These are phyloP conservation scores for Silene coronaria DNA, from an alignment of 179 eudicot genomes.

Conservation along the genomic window DNA sequence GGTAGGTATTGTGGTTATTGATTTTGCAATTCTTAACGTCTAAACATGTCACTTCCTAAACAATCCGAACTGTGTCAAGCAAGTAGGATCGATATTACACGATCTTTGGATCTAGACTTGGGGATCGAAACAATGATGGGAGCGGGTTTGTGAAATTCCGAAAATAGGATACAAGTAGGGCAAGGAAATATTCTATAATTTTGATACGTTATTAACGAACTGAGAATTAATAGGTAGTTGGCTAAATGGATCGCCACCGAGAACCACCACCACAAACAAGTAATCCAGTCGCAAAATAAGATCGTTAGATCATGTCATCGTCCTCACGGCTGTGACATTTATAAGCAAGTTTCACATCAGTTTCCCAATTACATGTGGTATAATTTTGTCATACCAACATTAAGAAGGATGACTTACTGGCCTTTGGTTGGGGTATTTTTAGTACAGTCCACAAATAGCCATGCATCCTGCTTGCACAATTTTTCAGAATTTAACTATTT, in stretches of 20 bases:
- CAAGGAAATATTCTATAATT: not conserved
- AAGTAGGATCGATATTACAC: not conserved
- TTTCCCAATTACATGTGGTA: not conserved
- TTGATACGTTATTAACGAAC: not conserved
- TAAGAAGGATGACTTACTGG: not conserved
- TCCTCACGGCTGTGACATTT: not conserved
- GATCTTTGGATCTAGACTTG: not conserved
- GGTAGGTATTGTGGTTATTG: slow-evolving; percentile 7
- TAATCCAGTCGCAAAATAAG: not conserved
- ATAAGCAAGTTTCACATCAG: not conserved
- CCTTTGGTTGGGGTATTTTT: not conserved
- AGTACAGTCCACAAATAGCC: not conserved
- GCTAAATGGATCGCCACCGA: not conserved
- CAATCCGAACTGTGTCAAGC: not conserved
- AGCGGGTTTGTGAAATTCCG: not conserved
- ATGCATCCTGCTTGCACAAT: not conserved
- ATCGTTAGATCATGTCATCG: not conserved
- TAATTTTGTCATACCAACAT: not conserved
- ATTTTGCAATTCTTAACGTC: slow-evolving; percentile 5
- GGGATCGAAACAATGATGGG: not conserved
- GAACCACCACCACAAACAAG: no score
- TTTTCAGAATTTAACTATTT: not conserved
- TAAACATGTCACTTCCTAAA: slow-evolving; percentile 7
- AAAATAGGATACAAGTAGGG: not conserved
- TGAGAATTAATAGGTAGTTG: not conserved